Conservation (phyloP, 2,329 filamentous ascomycete species). For the Hypoxylon sp. region DNA sequence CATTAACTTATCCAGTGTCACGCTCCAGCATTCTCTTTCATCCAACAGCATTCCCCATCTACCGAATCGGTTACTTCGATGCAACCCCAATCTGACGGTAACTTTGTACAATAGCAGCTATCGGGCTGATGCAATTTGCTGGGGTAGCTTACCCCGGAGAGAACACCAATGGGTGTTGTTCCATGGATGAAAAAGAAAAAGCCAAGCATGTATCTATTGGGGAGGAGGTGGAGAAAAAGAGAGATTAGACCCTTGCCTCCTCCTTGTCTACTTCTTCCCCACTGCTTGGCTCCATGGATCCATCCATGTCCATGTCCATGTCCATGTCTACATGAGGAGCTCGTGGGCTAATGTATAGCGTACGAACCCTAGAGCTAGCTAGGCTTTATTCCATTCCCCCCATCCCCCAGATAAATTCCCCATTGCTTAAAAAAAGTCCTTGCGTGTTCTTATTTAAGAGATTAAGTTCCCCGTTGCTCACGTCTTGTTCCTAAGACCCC, state of each 20-base stretch:
- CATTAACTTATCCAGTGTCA: too few relatives aligned
- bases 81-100: conserved; percentile 22
- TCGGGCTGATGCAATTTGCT: conserved; percentile 16
- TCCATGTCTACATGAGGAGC: too few relatives aligned
- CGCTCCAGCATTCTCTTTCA: conserved; percentile 1
- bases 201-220: conserved; percentile 9
- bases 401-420: conserved; percentile 6
- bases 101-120: conserved; percentile 2
- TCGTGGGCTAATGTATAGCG: too few relatives aligned
- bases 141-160: conserved; percentile 32
- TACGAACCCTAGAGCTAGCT: conserved; percentile 1
- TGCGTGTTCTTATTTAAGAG: conserved; percentile 23
- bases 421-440: conserved; percentile 5
- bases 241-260: background rate
- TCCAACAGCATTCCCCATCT: background rate
- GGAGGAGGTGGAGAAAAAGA: background rate
- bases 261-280: conserved; percentile 2
- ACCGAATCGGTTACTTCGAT: conserved; percentile 1
- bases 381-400: conserved; percentile 1
- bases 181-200: conserved; percentile 8
- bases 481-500: background rate
- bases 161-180: conserved; percentile 22
- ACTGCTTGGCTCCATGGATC: too few relatives aligned
- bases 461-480: conserved; percentile 1
- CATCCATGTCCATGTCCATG: too few relatives aligned